Conservation (phyloP, 257 asterid genomes). For the Fraxinus anomala region DNA sequence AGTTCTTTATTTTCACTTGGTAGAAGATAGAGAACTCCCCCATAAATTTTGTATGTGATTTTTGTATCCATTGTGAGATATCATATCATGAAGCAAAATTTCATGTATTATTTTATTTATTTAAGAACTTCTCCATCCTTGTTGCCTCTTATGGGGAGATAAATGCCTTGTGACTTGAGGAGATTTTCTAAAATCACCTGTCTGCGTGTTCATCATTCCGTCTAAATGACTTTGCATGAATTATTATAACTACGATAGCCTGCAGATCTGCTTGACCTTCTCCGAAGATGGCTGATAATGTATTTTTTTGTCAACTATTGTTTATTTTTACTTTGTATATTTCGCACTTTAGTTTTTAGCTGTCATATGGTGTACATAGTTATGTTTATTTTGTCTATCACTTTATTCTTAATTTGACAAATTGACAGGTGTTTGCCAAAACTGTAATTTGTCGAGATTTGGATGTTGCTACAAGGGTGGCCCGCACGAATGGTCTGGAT, state of each 20-base stretch:
- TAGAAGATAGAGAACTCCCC: not conserved
- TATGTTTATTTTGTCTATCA: slow-evolving; percentile 22
- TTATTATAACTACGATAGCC: not conserved
- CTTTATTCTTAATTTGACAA: slow-evolving; percentile 24
- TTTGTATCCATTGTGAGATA: too few species aligned
- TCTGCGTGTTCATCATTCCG: not conserved
- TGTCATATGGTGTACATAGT: slow-evolving; percentile 10
- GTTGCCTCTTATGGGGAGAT: not conserved
- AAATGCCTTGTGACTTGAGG: not conserved
- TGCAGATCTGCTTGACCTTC: not conserved
- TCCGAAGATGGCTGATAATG: not conserved
- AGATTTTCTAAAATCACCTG: not conserved
- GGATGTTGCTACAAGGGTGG: slow-evolving; percentile 95
- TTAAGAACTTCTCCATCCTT: not conserved
- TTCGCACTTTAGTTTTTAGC: slow-evolving; percentile 20
- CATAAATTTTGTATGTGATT: not conserved
- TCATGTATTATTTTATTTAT: too few species aligned
- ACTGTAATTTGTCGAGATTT: slow-evolving; percentile 93
- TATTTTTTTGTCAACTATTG: not conserved
- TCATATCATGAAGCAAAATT: not conserved
- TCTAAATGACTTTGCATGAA: not conserved
- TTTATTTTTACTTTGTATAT: not conserved
- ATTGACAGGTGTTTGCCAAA: slow-evolving; percentile 76
- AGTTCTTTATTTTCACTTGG: not conserved
- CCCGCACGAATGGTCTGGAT: slow-evolving; percentile 84